Evolutionary conservation across 2,329 filamentous ascomycete genomes (phyloP), one percentile per base, ranked within the genome.

Genomic region (Fusarium anthophilum): DNA sequence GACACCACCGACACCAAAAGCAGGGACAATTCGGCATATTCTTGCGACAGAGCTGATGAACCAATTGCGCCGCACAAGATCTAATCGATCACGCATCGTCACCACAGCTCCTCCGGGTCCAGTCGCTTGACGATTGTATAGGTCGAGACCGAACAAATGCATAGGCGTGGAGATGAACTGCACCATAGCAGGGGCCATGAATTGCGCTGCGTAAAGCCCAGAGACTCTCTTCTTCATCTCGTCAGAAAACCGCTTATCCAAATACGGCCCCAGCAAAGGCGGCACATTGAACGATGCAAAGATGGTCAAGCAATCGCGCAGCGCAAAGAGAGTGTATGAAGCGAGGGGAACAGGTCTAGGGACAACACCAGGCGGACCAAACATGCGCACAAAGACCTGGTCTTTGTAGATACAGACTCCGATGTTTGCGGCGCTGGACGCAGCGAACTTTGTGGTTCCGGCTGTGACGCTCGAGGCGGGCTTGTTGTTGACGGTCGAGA

Each of bases 201-300:
- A 96, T 82, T 98, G 95, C 32, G 94, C 94, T 8, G 92, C 76
- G 1, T 89, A 91, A 73, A 87, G 83, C n/a, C 89, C 89, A 26
- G 84, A 87, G 37, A 90, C 72, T 41, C 70, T 75, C 14, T 68
- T 72, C 50, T 65, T 72, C 38, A 91, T 81, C 70, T 89, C 88
- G 63, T 87, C 85, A 56, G 80, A 84, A 70, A 92, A 79, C 35
- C 86, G 85, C 24, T 87, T 83, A 20, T 87, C 89, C 26, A 98
- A 84, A 11, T 85, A 82, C 0, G 94, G 94, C 0, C 93, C 94
- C 15, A 98, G 86, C 5, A 96, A 79, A 0, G 94, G 90, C 1
- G 96, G 96, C 5, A 98, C 85, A 80, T 98, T 98, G 88, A 98
- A 98, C 18, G 91, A 94, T 9, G 94, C 94, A 81, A 97, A 97